A percentile compares a stretch with the other conserved stretches of the same genome.
Evolutionary conservation across 495 filamentous ascomycete genomes (phyloP).

Genomic region (Podospora tetraspora): DNA sequence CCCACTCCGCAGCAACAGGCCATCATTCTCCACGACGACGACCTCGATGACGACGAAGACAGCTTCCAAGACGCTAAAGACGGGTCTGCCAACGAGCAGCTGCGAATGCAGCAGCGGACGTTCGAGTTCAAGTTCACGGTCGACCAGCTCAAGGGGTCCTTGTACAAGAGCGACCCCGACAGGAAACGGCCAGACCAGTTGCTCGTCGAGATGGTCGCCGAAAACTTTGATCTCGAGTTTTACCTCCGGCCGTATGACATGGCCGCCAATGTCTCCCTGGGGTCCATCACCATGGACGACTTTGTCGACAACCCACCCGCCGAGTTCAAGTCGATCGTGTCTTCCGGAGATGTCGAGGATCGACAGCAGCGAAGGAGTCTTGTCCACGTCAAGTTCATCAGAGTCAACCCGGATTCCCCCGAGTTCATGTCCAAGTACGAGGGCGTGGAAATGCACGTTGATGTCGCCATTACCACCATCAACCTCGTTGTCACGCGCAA

Average conservation of each 20-base stretch:
- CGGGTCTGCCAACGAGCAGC: constrained; percentile 50
- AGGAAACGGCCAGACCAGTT: constrained; percentile 70
- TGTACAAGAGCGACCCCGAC: constrained; percentile 81
- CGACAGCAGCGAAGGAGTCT: constrained; percentile 67
- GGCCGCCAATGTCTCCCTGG: constrained; percentile 81
- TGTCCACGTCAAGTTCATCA: constrained; percentile 79
- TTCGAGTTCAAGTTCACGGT: constrained; percentile 97
- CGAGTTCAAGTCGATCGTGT: constrained; percentile 94
- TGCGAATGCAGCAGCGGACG: constrained; percentile 75
- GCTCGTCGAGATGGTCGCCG: constrained; percentile 84
- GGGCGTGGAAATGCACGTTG: constrained; percentile 86
- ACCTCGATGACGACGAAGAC: constrained; percentile 58
- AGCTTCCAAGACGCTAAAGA: constrained; percentile 59
- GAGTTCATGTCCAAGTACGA: constrained; percentile 89
- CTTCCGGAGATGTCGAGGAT: constrained; percentile 72
- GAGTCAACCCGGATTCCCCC: constrained; percentile 84
- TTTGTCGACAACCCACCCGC: constrained; percentile 84
- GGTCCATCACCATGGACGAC: constrained; percentile 86
- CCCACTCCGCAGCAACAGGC: constrained; percentile 58
- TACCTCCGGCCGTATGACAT: constrained; percentile 86
- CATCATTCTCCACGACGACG: constrained; percentile 74
- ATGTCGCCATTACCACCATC: constrained; percentile 89
- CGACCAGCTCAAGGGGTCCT: constrained; percentile 82
- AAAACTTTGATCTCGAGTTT: constrained; percentile 80
- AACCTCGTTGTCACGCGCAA: constrained; percentile 90